Evolutionary conservation across 805 yeast species (phyloP).

Genomic region (Yarrowia bubula): DNA sequence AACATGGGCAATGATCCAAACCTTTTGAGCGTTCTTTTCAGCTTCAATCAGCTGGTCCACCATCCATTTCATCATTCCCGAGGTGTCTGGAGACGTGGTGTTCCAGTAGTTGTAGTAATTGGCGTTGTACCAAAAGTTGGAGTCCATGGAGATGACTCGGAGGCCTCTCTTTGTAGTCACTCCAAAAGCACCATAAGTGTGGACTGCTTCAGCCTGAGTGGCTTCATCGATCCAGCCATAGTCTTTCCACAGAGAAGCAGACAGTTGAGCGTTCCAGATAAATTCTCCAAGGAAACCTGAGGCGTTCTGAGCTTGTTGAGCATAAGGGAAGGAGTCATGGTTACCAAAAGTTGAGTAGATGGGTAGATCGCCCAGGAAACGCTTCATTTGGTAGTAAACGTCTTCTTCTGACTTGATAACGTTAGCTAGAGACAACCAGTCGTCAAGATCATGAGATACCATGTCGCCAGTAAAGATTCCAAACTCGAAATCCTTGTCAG

Average conservation of each 20-base stretch:
- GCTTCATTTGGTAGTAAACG: conserved; percentile 54
- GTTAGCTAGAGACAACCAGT: conserved; percentile 48
- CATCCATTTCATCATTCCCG: conserved; percentile 62
- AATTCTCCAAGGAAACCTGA: conserved; percentile 47
- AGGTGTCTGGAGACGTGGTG: conserved; percentile 52
- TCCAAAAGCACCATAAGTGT: conserved; percentile 58
- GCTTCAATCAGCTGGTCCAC: conserved; percentile 60
- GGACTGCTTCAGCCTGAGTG: conserved; percentile 40
- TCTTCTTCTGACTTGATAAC: conserved; percentile 55
- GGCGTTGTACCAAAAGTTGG: conserved; percentile 65
- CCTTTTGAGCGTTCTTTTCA: conserved; percentile 58
- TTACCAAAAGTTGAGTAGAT: conserved; percentile 65
- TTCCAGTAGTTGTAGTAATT: conserved; percentile 57
- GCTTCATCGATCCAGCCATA: conserved; percentile 46
- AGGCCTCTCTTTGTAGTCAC: conserved; percentile 55
- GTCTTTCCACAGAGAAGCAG: conserved; percentile 51
- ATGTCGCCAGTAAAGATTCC: conserved; percentile 71
- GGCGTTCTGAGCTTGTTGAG: conserved; percentile 58
- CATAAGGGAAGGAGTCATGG: conserved; percentile 72
- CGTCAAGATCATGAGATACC: conserved; percentile 57
- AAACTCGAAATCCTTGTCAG: conserved; percentile 50
- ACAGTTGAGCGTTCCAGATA: conserved; percentile 49
- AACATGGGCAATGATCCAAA: conserved; percentile 72
- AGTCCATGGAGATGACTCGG: conserved; percentile 60
- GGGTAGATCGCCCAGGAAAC: conserved; percentile 50